Evolutionary conservation across 352 stramenopile species (phyloP).

Genomic region (Globisporangium cystogenes): DNA sequence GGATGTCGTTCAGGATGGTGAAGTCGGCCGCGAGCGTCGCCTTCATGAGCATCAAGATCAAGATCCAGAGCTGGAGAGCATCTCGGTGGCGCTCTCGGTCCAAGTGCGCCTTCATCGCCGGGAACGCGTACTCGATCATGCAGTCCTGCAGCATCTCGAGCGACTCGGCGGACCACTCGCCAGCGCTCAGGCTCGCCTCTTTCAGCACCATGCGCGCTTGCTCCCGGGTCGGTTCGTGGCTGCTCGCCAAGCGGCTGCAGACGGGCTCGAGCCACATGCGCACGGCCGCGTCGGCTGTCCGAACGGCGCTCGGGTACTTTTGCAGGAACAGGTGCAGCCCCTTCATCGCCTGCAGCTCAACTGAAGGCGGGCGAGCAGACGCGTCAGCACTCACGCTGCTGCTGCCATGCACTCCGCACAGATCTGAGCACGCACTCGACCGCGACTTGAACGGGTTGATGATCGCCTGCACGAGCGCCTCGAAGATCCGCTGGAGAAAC

Average conservation of each 20-base stretch:
- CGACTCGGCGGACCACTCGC: slow-evolving; percentile 28
- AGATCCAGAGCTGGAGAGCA: slow-evolving; percentile 46
- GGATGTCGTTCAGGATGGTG: slow-evolving; percentile 35
- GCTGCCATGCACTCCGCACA: too few relatives aligned
- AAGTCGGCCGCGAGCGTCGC: slow-evolving; percentile 32
- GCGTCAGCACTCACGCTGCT: not conserved
- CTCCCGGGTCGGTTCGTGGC: slow-evolving; percentile 36
- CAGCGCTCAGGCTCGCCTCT: slow-evolving; percentile 28
- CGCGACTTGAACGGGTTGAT: slow-evolving; percentile 71
- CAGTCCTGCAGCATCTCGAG: slow-evolving; percentile 28
- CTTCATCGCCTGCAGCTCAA: slow-evolving; percentile 61
- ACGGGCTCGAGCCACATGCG: slow-evolving; percentile 45
- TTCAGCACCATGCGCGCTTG: slow-evolving; percentile 40
- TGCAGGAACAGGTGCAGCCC: slow-evolving; percentile 44
- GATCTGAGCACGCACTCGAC: slow-evolving; percentile 29
- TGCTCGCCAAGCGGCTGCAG: slow-evolving; percentile 48
- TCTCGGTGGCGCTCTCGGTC: slow-evolving; percentile 32
- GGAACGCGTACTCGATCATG: slow-evolving; percentile 41
- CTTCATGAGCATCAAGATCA: slow-evolving; percentile 43
- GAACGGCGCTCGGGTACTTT: slow-evolving; percentile 43
- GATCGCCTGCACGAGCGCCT: slow-evolving; percentile 58
- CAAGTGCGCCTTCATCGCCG: slow-evolving; percentile 50
- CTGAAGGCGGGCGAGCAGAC: not conserved
- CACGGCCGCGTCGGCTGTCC: slow-evolving; percentile 19
- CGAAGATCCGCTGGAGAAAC: slow-evolving; percentile 44